Evolutionary conservation across 169 alveolate species (phyloP).

Genomic region (Plasmodium adleri): DNA sequence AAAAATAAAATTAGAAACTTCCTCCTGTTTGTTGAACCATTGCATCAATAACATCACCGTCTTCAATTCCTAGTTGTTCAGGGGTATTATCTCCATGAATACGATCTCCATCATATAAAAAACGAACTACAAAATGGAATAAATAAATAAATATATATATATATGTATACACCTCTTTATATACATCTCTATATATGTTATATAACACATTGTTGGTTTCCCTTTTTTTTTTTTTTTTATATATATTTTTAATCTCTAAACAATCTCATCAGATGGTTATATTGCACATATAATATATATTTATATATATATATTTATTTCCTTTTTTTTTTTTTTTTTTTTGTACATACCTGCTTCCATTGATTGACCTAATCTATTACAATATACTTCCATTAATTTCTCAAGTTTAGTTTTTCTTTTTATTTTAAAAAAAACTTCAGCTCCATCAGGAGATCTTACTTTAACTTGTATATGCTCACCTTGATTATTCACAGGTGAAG

Average conservation of each 20-base stretch:
- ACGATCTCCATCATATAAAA: conserved; percentile 98
- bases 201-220: not conserved
- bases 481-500: conserved; percentile 23
- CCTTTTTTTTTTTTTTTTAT: not conserved
- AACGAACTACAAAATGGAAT: conserved; percentile 90
- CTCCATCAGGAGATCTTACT: conserved; percentile 95
- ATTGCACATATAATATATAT: not conserved
- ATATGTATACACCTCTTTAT: not conserved
- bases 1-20: conserved; percentile 23
- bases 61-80: conserved; percentile 94
- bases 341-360: conserved; percentile 85
- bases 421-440: conserved; percentile 96
- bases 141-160: not conserved
- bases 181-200: not conserved
- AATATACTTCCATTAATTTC: conserved; percentile 97
- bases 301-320: not conserved
- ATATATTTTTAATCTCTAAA: too few relatives aligned
- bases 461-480: conserved; percentile 87
- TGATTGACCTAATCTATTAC: conserved; percentile 95
- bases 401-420: conserved; percentile 95
- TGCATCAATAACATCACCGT: conserved; percentile 98
- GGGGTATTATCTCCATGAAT: conserved; percentile 96
- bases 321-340: not conserved
- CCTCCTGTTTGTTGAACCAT: conserved; percentile 99
- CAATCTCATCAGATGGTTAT: not conserved